Conservation (phyloP, 352 stramenopile species). For the Phytophthora nicotianae region DNA sequence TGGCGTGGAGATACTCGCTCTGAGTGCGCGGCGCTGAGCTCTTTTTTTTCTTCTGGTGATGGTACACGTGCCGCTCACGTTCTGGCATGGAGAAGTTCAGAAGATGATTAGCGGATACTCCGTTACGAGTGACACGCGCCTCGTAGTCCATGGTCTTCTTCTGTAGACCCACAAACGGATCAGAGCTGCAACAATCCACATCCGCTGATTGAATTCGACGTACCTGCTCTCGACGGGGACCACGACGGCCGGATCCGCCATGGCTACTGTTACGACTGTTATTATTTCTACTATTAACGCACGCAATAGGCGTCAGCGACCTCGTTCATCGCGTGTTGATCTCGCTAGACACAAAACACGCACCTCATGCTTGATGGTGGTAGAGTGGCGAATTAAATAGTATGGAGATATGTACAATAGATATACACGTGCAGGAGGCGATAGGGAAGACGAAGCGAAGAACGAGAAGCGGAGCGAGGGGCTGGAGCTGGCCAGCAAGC, state of each 20-base stretch:
- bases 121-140: conserved; percentile 62
- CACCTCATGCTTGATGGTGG: conserved; percentile 47
- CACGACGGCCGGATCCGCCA: conserved; percentile 30
- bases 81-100: conserved; percentile 85
- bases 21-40: conserved; percentile 68
- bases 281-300: conserved; percentile 30
- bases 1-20: conserved; percentile 86
- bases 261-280: conserved; percentile 36
- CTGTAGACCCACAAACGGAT: conserved; percentile 23
- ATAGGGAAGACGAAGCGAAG: conserved; percentile 9
- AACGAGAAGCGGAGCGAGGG: not conserved
- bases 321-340: not conserved
- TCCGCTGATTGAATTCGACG: not conserved
- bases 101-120: conserved; percentile 81
- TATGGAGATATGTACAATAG: conserved; percentile 34
- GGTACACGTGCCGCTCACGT: conserved; percentile 51
- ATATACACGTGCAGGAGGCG: conserved; percentile 27
- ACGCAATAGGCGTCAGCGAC: conserved; percentile 2
- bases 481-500: conserved; percentile 13
- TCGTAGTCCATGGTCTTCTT: conserved; percentile 64
- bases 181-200: conserved; percentile 11
- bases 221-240: conserved; percentile 49
- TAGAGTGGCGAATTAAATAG: conserved; percentile 38
- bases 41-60: conserved; percentile 72
- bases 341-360: conserved; percentile 12